Evolutionary conservation across 805 yeast species (phyloP), one percentile per base, ranked within the genome.

Genomic region (Yamadazyma paraphyllophila): DNA sequence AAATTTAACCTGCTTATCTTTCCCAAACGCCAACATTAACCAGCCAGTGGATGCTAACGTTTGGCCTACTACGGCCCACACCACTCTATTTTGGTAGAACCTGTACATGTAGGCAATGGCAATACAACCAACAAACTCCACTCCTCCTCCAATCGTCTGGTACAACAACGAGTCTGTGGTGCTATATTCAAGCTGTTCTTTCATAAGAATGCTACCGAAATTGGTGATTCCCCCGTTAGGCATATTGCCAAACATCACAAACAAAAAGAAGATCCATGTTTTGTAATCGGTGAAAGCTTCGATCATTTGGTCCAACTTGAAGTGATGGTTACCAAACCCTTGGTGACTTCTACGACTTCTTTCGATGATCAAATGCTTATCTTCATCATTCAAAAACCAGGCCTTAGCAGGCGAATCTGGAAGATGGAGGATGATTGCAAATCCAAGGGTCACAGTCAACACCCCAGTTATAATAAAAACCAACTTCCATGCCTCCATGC

Each of bases 401-500:
- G 76, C 75, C 10, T 44, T 48, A 7, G 69, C 54, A 4, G 71
- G 71, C 16, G 54, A 46, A 45, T 61, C 61, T 4, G 71, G 71
- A 9, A 84, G 56, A 59, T 77, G 78, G 44, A 78, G 51, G 36
- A 61, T 60, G 47, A 80, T 67, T 9, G 73, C 43, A 9, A 75
- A 43, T 5, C 85, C 86, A 12, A 79, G 55, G 9, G 74, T 55
- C 6, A 82, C 60, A 2, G 88, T 82, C 46, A 80, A 69, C 7
- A 71, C 58, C 12, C 94, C 95, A 35, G 78, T 73, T 26, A 83
- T 67, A 39, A 85, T 63, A 57, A 76, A 85, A 3, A 82, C 59
- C 11, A 79, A 59, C 56, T 77, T 80, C 91, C 91, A 86, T 2
- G 83, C 69, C 2, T 62, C 68, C 4, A 81, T 61, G 24, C 67